Evolutionary conservation across 2,329 filamentous ascomycete species (phyloP).

Genomic region (Epichloe scottii): DNA sequence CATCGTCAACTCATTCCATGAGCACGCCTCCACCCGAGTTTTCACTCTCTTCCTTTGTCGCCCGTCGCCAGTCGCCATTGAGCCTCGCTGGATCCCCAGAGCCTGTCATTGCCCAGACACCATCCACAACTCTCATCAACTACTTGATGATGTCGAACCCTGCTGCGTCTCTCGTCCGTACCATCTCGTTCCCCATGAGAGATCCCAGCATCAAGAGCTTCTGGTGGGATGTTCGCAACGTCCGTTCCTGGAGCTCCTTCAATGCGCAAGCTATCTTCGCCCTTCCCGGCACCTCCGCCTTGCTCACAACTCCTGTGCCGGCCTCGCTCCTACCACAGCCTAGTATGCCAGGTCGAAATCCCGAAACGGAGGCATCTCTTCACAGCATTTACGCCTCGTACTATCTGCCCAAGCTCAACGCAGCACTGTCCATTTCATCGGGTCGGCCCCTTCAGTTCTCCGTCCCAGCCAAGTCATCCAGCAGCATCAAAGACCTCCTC

Average conservation of each 20-base stretch:
- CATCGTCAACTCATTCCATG: slow-evolving; percentile 9
- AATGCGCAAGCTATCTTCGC: slow-evolving; percentile 56
- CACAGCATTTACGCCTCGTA: slow-evolving; percentile 63
- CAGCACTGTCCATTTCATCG: slow-evolving; percentile 66
- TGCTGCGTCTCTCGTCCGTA: slow-evolving; percentile 68
- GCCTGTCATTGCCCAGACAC: slow-evolving; percentile 23
- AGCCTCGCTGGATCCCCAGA: slow-evolving; percentile 29
- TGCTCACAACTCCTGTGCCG: slow-evolving; percentile 60
- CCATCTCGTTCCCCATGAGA: slow-evolving; percentile 55
- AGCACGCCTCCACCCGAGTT: slow-evolving; percentile 21
- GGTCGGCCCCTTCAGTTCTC: slow-evolving; percentile 47
- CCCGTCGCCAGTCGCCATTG: slow-evolving; percentile 34
- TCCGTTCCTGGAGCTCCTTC: slow-evolving; percentile 75
- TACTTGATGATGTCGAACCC: slow-evolving; percentile 75
- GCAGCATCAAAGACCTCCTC: slow-evolving; percentile 38
- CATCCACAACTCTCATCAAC: slow-evolving; percentile 55
- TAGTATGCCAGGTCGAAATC: slow-evolving; percentile 46
- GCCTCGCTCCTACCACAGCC: slow-evolving; percentile 48
- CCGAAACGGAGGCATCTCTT: slow-evolving; percentile 67
- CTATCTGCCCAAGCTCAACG: slow-evolving; percentile 79
- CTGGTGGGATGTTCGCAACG: slow-evolving; percentile 91
- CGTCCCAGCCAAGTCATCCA: slow-evolving; percentile 22
- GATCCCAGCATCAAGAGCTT: slow-evolving; percentile 68
- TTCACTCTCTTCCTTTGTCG: slow-evolving; percentile 32
- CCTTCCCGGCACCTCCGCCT: slow-evolving; percentile 58